Conservation (phyloP, 495 filamentous ascomycete genomes). For the Parathielavia appendiculata region DNA sequence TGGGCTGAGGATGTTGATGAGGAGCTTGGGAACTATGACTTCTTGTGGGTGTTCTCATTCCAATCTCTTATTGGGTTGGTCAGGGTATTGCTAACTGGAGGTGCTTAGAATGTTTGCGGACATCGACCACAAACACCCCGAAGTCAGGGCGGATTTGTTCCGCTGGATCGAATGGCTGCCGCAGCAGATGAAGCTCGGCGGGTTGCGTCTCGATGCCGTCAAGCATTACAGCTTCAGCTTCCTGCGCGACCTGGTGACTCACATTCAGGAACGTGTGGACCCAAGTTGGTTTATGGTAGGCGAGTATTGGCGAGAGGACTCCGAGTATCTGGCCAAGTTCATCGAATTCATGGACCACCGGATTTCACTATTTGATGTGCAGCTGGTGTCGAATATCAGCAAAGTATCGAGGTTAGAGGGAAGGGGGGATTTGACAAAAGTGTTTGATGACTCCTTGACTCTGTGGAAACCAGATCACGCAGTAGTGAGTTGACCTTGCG, state of each 20-base stretch:
- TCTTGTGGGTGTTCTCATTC: constrained; percentile 25
- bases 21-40: constrained; percentile 72
- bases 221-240: constrained; percentile 69
- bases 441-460: constrained; percentile 60
- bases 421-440: constrained; percentile 42
- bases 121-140: constrained; percentile 61
- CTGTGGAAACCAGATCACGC: constrained; percentile 54
- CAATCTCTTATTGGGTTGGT: too few species aligned
- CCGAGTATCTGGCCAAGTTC: constrained; percentile 50
- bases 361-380: constrained; percentile 62
- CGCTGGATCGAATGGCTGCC: constrained; percentile 65
- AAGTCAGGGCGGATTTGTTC: constrained; percentile 59
- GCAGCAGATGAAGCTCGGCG: constrained; percentile 53
- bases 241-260: constrained; percentile 44
- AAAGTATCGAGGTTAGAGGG: constrained; percentile 40
- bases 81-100: background rate
- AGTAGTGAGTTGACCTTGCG: constrained; percentile 36
- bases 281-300: constrained; percentile 62
- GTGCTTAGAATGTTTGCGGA: constrained; percentile 57
- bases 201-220: constrained; percentile 68
- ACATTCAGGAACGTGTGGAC: constrained; percentile 46
- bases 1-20: constrained; percentile 59
- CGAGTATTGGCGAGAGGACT: constrained; percentile 66
- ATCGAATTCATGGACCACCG: constrained; percentile 55
- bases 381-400: constrained; percentile 61